Evolutionary conservation across 106 monocot genomes (phyloP).

Genomic region (Iris macrosiphon): DNA sequence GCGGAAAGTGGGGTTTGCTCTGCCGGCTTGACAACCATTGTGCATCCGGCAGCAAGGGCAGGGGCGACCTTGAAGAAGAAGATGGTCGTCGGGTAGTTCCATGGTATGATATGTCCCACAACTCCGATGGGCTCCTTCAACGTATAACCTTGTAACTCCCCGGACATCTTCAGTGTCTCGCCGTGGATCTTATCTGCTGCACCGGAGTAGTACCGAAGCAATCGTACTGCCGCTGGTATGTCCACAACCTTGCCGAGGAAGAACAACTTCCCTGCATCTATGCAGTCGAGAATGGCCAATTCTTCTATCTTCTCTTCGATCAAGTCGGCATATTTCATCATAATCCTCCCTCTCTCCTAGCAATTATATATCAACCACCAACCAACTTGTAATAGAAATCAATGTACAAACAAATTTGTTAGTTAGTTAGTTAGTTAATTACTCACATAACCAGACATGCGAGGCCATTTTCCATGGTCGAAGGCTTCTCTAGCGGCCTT

Average conservation of each 20-base stretch:
- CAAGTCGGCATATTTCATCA: slow-evolving; percentile 58
- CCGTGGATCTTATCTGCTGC: slow-evolving; percentile 74
- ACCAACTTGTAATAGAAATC: not conserved
- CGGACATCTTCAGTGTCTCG: slow-evolving; percentile 40
- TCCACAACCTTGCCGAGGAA: slow-evolving; percentile 19
- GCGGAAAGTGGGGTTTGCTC: slow-evolving; percentile 72
- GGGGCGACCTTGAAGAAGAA: slow-evolving; percentile 56
- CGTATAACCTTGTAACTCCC: slow-evolving; percentile 45
- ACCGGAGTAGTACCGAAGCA: slow-evolving; percentile 56
- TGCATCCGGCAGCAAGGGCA: slow-evolving; percentile 66
- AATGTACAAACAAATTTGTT: not conserved
- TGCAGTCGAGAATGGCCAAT: slow-evolving; percentile 35
- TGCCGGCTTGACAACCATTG: slow-evolving; percentile 66
- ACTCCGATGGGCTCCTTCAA: slow-evolving; percentile 72
- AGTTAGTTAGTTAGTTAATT: not conserved
- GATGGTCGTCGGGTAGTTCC: slow-evolving; percentile 58
- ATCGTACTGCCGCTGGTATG: slow-evolving; percentile 18
- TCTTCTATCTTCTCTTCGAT: slow-evolving; percentile 43
- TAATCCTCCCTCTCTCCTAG: slow-evolving; percentile 55
- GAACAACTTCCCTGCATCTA: slow-evolving; percentile 57
- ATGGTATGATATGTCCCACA: slow-evolving; percentile 58
- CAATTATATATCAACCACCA: too few species aligned
- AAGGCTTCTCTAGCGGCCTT: slow-evolving; percentile 64
- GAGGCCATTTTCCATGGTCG: slow-evolving; percentile 68
- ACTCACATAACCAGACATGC: slow-evolving; percentile 64